Evolutionary conservation across 257 asterid species (phyloP), one percentile per base, ranked within the genome.

Genomic region (Leptodermis oblonga): DNA sequence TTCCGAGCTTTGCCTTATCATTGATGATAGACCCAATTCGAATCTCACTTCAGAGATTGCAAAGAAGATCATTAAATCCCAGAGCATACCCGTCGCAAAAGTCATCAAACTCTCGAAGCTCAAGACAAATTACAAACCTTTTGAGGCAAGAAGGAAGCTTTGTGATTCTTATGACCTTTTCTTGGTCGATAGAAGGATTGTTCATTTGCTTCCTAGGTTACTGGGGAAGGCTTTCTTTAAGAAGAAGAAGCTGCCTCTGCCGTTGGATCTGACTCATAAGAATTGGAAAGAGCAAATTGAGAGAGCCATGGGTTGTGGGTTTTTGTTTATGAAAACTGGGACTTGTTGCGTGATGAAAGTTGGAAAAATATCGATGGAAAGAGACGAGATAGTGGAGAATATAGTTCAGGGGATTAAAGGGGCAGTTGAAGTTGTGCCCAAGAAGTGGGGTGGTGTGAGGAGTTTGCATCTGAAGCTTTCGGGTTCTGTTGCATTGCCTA

Each of bases 381-480:
- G 58, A 42, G 86, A 68, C 2, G 94, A 78, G 74, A 76, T 93
- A 69, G 89, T 83, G 68, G 96, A 88, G 70, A 93, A 88, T 78
- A 85, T 86, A 61, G 34, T 69, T 9, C 83, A 74, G 11, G 96
- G 83, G 3, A 68, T 90, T 54, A 71, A 76, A 5, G 87, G 90
- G 1, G 89, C 80, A 4, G 85, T 82, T 8, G 79, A 80, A 70
- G 68, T 64, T 80, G 88, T 88, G 61, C 90, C 91, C 0, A 88
- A 81, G 74, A 84, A 84, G 68, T 90, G 99, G 99, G 88, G 76
- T 75, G 99, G 92, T 68, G 80, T 90, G 59, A 90, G 99, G 89
- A 88, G 96, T 80, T 68, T 90, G 84, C 91, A 87, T 58, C 82
- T 93, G 88, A 90, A 88, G 74, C 82, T 90, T 20, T 75, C 69